A percentile compares a stretch with the other conserved stretches of the same genome.
Evolutionary conservation across 2,329 filamentous ascomycete genomes (phyloP).

Genomic region (Colletotrichum liriopes): DNA sequence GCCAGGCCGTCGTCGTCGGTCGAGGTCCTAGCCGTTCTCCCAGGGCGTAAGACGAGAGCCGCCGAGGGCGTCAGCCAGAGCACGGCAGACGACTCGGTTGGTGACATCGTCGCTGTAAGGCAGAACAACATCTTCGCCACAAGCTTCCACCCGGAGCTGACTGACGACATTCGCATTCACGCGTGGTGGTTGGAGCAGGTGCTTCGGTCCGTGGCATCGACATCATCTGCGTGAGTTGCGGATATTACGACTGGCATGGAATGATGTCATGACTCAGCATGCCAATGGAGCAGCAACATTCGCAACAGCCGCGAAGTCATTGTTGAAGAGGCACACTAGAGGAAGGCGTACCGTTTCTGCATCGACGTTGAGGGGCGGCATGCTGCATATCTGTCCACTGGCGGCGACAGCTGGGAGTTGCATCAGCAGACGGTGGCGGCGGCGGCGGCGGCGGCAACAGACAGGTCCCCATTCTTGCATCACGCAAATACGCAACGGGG

Average conservation of each 20-base stretch:
- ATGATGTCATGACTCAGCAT: slow-evolving; percentile 9
- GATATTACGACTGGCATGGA: not conserved
- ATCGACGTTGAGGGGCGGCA: slow-evolving; percentile 12
- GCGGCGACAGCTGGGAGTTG: not conserved
- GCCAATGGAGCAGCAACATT: not conserved
- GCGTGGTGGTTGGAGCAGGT: slow-evolving; percentile 90
- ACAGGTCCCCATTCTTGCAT: slow-evolving; percentile 1
- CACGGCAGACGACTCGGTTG: slow-evolving; percentile 60
- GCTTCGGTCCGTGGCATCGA: slow-evolving; percentile 11
- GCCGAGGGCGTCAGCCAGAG: slow-evolving; percentile 55
- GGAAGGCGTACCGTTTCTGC: not conserved
- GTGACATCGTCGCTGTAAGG: slow-evolving; percentile 88
- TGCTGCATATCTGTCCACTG: not conserved
- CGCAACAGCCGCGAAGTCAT: not conserved
- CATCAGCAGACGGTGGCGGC: slow-evolving; percentile 1
- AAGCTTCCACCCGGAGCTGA: slow-evolving; percentile 96
- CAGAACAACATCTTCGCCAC: slow-evolving; percentile 95
- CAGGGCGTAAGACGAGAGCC: slow-evolving; percentile 57
- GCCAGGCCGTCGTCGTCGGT: slow-evolving; percentile 54
- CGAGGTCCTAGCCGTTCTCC: slow-evolving; percentile 67
- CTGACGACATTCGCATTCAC: slow-evolving; percentile 89
- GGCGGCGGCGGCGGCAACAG: not conserved
- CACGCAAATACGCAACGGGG: slow-evolving; percentile 33
- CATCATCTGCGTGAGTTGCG: slow-evolving; percentile 24
- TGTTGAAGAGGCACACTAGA: not conserved